Base-by-base conservation (phyloP, 768 basidiomycete genomes). In the Pholiota microspora region DNA sequence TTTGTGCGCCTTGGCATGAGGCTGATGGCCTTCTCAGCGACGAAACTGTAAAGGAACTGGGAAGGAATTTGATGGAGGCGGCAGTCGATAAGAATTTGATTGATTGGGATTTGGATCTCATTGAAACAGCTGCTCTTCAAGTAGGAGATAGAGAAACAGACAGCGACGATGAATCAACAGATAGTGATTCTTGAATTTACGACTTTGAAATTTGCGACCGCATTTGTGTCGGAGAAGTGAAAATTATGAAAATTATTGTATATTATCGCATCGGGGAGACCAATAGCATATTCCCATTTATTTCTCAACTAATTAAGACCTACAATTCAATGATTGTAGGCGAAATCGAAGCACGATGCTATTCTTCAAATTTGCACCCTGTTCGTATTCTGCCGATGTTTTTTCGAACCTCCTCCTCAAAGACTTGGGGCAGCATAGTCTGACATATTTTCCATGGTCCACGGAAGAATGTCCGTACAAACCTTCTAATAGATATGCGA, bases 31-130 rank as follows among this genome's bases (percentile, higher is more conserved):
- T 45, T 49, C 46, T 25, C 61, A 93, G 91, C 48, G 88, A 93
- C 51, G 76, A 77, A 15, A 62, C 70, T 28, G 67, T 92, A 36
- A 53, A 60, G n/a, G 59, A 57, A 16, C 67, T 93, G 29, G 82
- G 77, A 0, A 64, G 66, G 16, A 63, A 67, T 45, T 63, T 91
- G 18, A 61, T 66, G 28, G 56, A 62, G 7, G 47, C 79, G 34
- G 58, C 60, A 52, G 68, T 92, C 38, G 64, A 75, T 10, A 93
- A 91, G 61, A 40, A 53, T 35, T 64, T 66, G 40, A 76, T 91
- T 45, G 88, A 85, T 2, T 92, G 90, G 89, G 81, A 80, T 47
- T 74, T 94, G 21, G 82, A 84, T 57, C 75, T 73, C 51, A 71
- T 93, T 27, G 92, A 94, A 71, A 74, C 66, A 42, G 76, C 80